A percentile compares a stretch with the other conserved stretches of the same genome.
Conservation (phyloP, 352 stramenopile genomes). For the Globisporangium cederbergense region DNA sequence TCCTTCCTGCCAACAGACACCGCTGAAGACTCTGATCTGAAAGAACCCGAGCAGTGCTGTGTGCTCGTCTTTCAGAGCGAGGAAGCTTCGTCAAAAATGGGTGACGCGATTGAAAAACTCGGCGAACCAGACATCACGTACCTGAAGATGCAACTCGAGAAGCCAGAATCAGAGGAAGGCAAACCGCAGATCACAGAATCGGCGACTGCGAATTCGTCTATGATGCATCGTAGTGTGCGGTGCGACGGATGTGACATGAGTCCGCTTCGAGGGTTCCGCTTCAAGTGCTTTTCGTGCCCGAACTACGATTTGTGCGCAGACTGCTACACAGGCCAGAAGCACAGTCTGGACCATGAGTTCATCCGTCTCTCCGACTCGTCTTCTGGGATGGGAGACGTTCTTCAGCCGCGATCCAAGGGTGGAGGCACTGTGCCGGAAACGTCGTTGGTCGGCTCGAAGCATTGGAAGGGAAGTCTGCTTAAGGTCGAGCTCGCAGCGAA, state of each 20-base stretch:
- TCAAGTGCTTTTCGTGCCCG: slow-evolving; percentile 72
- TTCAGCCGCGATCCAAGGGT: slow-evolving; percentile 55
- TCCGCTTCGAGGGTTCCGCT: slow-evolving; percentile 60
- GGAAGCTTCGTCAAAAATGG: slow-evolving; percentile 35
- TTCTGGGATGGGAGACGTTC: slow-evolving; percentile 43
- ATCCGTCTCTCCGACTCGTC: slow-evolving; percentile 45
- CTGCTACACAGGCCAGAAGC: slow-evolving; percentile 63
- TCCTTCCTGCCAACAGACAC: slow-evolving; percentile 2
- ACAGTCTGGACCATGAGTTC: slow-evolving; percentile 69
- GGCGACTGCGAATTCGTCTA: slow-evolving; percentile 21
- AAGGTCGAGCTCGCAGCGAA: slow-evolving; percentile 38
- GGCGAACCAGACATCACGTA: slow-evolving; percentile 36
- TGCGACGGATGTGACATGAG: slow-evolving; percentile 78
- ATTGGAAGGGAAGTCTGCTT: slow-evolving; percentile 62
- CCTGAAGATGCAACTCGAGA: slow-evolving; percentile 19
- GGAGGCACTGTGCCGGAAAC: slow-evolving; percentile 49
- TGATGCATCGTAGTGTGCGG: slow-evolving; percentile 65
- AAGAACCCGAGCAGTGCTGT: slow-evolving; percentile 21
- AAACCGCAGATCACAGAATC: slow-evolving; percentile 17
- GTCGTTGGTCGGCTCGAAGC: slow-evolving; percentile 50
- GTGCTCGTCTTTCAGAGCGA: slow-evolving; percentile 55
- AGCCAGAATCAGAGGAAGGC: neutral
- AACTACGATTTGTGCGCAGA: slow-evolving; percentile 74
- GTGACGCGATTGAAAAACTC: slow-evolving; percentile 37
- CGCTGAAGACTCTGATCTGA: neutral